Conservation (phyloP, 2,329 filamentous ascomycete species). For the Aspergillus cejpii region DNA sequence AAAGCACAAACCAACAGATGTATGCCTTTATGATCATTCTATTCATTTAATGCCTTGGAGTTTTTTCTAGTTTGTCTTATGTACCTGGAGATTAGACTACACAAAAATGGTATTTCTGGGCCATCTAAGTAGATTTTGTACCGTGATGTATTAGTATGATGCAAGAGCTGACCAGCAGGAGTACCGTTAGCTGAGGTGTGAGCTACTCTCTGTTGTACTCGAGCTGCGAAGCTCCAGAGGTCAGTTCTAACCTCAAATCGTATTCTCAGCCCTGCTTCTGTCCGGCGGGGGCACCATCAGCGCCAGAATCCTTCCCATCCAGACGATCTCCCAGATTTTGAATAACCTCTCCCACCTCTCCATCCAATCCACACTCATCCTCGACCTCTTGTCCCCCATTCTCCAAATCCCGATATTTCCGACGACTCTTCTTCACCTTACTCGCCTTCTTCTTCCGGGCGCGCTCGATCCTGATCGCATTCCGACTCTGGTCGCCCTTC, state of each 20-base stretch:
- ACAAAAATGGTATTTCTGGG: background rate
- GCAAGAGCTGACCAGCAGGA: background rate
- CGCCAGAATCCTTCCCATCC: background rate
- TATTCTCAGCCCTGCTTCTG: background rate
- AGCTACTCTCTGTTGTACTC: too few species aligned
- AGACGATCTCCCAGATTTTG: background rate
- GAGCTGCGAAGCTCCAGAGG: too few species aligned
- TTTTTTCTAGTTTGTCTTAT: background rate
- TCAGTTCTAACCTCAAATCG: background rate
- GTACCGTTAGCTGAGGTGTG: background rate
- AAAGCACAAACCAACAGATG: background rate
- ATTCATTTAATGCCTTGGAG: background rate
- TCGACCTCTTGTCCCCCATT: slow-evolving; percentile 18
- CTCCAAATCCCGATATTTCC: slow-evolving; percentile 40
- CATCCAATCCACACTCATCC: slow-evolving; percentile 13
- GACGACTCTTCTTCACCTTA: slow-evolving; percentile 39
- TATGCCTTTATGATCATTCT: background rate
- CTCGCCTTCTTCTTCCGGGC: slow-evolving; percentile 58
- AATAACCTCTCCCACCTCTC: slow-evolving; percentile 9
- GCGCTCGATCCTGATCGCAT: slow-evolving; percentile 70
- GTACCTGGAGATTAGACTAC: background rate
- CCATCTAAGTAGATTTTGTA: background rate
- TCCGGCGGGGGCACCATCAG: background rate
- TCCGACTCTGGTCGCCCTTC: slow-evolving; percentile 69
- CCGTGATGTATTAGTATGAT: background rate